Evolutionary conservation across 2,329 filamentous ascomycete species (phyloP).

Genomic region (Xylaria digitata): DNA sequence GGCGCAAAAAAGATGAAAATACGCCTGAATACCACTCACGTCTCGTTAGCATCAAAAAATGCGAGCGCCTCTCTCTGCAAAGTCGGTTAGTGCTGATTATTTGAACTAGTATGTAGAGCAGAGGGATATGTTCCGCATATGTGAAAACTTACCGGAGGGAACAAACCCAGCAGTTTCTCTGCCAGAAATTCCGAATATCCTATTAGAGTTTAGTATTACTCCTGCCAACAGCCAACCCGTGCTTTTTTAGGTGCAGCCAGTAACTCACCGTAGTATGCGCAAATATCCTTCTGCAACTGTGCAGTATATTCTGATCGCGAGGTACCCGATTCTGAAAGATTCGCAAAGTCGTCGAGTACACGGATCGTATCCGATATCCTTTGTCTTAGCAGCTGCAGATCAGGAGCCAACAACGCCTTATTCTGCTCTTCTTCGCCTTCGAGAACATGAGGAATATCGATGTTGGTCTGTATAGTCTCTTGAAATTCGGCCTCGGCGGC

Average conservation of each 20-base stretch:
- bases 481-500: constrained; percentile 88
- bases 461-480: constrained; percentile 92
- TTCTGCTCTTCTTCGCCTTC: constrained; percentile 69
- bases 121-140: no score
- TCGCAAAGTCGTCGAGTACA: constrained; percentile 88
- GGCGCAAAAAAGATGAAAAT: neutral
- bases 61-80: constrained; percentile 80
- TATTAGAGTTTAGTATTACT: constrained; percentile 15
- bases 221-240: neutral
- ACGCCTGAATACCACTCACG: constrained; percentile 48
- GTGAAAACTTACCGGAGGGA: constrained; percentile 71
- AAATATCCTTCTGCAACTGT: constrained; percentile 90
- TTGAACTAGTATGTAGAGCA: neutral
- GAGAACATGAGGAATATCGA: constrained; percentile 77
- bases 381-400: constrained; percentile 87
- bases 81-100: constrained; percentile 8
- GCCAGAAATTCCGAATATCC: constrained; percentile 90
- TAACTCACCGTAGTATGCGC: constrained; percentile 83
- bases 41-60: constrained; percentile 99
- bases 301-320: constrained; percentile 89
- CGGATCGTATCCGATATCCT: constrained; percentile 94
- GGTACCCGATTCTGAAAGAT: constrained; percentile 80
- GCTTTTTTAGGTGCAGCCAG: neutral
- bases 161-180: constrained; percentile 93
- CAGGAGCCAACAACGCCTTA: constrained; percentile 79